phyloP scores from a whole-genome alignment of 768 basidiomycete species.

The Boletus vermiculosoides region DNA sequence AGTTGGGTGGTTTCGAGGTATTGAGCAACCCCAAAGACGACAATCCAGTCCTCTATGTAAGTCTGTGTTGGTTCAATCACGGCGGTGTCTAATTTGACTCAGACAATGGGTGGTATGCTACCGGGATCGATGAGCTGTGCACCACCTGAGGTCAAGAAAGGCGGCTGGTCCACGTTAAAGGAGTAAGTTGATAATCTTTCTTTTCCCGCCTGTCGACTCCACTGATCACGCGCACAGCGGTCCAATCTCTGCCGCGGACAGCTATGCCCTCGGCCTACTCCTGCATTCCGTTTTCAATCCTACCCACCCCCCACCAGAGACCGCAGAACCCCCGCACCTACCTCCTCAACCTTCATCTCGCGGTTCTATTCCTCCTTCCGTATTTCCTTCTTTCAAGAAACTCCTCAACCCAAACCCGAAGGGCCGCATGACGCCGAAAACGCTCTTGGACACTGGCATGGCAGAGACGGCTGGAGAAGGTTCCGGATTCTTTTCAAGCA shows the following conservation, averaged over 20 bases:
- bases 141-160: constrained; percentile 85
- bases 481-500: constrained; percentile 77
- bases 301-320: constrained; percentile 64
- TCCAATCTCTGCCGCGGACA: constrained; percentile 68
- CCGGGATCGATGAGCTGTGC: constrained; percentile 62
- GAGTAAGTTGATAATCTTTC: constrained; percentile 51
- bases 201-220: background rate
- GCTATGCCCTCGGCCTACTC: constrained; percentile 86
- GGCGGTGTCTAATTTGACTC: constrained; percentile 13
- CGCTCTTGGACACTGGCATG: constrained; percentile 82
- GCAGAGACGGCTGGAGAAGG: constrained; percentile 54
- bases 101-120: constrained; percentile 67
- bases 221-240: constrained; percentile 32
- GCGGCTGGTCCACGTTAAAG: constrained; percentile 80
- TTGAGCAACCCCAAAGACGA: constrained; percentile 83
- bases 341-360: constrained; percentile 74
- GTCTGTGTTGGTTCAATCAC: constrained; percentile 25
- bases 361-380: constrained; percentile 67
- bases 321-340: constrained; percentile 69
- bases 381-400: constrained; percentile 83
- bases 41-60: constrained; percentile 74
- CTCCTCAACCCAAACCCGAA: constrained; percentile 89
- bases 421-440: constrained; percentile 69
- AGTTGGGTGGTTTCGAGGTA: constrained; percentile 91
- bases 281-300: constrained; percentile 89